phyloP scores from a whole-genome alignment of 2,329 filamentous ascomycete genomes.

The Knufia fluminis region DNA sequence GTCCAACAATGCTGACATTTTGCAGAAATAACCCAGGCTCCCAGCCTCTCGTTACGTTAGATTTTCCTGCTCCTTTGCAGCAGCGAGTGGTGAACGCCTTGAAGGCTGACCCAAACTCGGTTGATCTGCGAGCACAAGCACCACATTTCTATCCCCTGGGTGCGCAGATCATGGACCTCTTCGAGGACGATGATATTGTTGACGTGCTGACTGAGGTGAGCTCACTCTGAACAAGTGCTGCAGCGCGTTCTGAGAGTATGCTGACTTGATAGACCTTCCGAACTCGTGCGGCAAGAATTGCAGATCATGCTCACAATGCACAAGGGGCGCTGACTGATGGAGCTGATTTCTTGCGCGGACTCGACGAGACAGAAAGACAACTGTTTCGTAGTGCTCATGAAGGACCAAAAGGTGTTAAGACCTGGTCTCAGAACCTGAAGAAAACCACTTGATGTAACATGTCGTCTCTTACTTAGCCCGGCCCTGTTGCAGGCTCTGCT shows the following conservation, averaged over 20 bases:
- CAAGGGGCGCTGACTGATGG: slow-evolving; percentile 43
- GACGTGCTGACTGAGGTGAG: slow-evolving; percentile 54
- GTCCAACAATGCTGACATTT: background rate
- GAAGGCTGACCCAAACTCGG: slow-evolving; percentile 77
- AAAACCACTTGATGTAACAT: slow-evolving; percentile 12
- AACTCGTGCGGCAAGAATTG: slow-evolving; percentile 68
- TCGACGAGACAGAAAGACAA: slow-evolving; percentile 82
- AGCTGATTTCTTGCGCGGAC: slow-evolving; percentile 72
- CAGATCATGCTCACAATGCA: slow-evolving; percentile 80
- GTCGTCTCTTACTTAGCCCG: slow-evolving; percentile 15
- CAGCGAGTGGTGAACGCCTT: slow-evolving; percentile 77
- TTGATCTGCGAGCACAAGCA: slow-evolving; percentile 73
- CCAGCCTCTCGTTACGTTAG: slow-evolving; percentile 63
- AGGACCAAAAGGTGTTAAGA: slow-evolving; percentile 47
- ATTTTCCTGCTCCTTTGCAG: slow-evolving; percentile 68
- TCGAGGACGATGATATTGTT: slow-evolving; percentile 75
- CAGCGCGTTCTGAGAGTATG: background rate
- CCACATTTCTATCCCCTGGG: slow-evolving; percentile 83
- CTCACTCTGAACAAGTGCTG: background rate
- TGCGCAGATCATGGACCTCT: slow-evolving; percentile 76
- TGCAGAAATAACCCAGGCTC: slow-evolving; percentile 15
- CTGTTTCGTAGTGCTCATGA: slow-evolving; percentile 68
- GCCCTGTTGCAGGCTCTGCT: slow-evolving; percentile 62
- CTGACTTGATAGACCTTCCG: slow-evolving; percentile 58
- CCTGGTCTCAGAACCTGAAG: slow-evolving; percentile 20